Base-by-base conservation (phyloP, 2,329 filamentous ascomycete genomes). In the Drechslerella coelobrocha region DNA sequence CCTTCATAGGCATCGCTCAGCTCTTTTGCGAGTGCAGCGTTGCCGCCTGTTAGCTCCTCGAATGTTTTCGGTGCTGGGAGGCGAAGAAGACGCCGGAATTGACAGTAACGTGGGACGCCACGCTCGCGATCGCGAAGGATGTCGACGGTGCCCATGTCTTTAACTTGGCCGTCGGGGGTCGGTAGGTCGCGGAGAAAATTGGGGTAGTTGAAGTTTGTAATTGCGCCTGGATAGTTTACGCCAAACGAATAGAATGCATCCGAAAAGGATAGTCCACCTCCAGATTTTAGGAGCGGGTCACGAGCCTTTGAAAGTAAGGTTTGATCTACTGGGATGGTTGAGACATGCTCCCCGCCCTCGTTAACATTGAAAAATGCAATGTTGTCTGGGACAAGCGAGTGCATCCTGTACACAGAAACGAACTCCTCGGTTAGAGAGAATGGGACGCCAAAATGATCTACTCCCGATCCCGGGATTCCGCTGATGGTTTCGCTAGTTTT, bases 101-200 rank as follows among this genome's bases (percentile, higher is more conserved):
- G 72, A 74, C 79, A 79, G 76, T 83, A 82, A 0, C 81, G 78
- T 0, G 81, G 81, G 2, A 82, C 79, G 21, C 81, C 81, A 14
- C 81, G 79, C 73, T 83, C 81, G 24, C 81, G 79, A 69, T 83
- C 81, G 1, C 81, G 78, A 0, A 83, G 76, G 59, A 83, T 80
- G 65, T 83, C 81, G 19, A 83, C 77, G 5, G 81, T 82, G 17
- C 79, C 81, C 68, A 83, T 74, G 72, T 83, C 81, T 8, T 79
- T 76, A 21, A 77, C 77, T 7, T 78, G 75, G 19, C 79, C 79
- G 55, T 83, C 80, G 0, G 81, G 81, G 0, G 78, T 79, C 14
- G 75, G 73, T 0, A 82, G 75, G 51, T 79, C 75, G 21, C 80
- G 78, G 8, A 83, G 75, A 74, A 83, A 80, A 54, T 77, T 72